Evolutionary conservation across 306 rosid species (phyloP), one percentile per base, ranked within the genome.

Genomic region (Clitoria ternatea): DNA sequence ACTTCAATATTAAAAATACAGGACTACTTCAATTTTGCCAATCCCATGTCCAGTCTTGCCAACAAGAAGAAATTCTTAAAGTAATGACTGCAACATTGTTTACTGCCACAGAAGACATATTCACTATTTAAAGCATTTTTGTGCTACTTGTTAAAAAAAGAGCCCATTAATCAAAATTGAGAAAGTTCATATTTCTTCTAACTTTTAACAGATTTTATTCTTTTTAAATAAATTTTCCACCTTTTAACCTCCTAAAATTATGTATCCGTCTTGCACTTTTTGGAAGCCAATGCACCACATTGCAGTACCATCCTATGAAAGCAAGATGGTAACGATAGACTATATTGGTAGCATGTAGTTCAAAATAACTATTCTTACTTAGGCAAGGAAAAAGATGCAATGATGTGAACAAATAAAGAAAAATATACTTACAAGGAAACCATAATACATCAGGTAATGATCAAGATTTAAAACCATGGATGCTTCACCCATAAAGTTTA

Each of bases 221-320:
- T 39, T 22, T 62, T 14, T 37, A 69, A 17, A 32, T 9, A 47
- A 56, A 9, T 70, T 26, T 50, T 67, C 69, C 60, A 64, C 56
- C 36, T 68, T 23, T 85, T 74, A 62, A 94, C 99, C 99, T 94
- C 99, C 99, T 85, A 94, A 91, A 66, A 94, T 91, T 35, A 91
- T 81, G 36, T 81, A 82, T 69, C 91, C 97, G 60, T 85, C 84
- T 78, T 84, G 92, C 66, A 61, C 87, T 75, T 84, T 94, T 85
- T 87, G 92, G 86, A 94, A 84, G 42, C 99, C 99, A 42, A 94
- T 86, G 79, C 99, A 94, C 99, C 97, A 91, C 87, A 80, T 66
- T 63, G 95, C 81, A 75, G 92, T 92, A 72, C 89, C 87, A 32
- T 84, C 97, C 99, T 94, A 79, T 64, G 72, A 72, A 70, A 76